Evolutionary conservation across 2,329 filamentous ascomycete genomes (phyloP), one percentile per base, ranked within the genome.

Genomic region (Emericellopsis cladophorae): DNA sequence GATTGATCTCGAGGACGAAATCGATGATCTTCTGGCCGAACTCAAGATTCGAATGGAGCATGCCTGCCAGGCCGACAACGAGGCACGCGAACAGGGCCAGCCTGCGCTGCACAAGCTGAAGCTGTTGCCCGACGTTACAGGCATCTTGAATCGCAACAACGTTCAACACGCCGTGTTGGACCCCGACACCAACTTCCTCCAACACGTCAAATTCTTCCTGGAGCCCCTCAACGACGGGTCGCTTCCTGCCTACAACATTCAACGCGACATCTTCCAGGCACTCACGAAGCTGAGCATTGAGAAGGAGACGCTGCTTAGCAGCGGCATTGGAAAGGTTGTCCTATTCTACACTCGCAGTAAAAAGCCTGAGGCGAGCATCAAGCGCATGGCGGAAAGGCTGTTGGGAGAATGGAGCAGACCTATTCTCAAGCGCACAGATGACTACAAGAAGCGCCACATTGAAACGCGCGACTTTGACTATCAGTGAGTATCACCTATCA

Each of bases 261-360:
- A 98, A 65, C 86, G 89, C 46, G 89, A 96, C 57, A 76, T 98
- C 35, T 92, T 98, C 58, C 76, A 76, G 22, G 83, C 86, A 21
- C 70, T 98, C 31, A 75, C 74, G 15, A 81, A 79, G 52, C 72
- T 96, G 5, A 88, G 87, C 6, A 87, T 96, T 49, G 84, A 88
- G 56, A 95, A 95, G 57, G 92, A 96, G 52, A 76, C 83, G 2
- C 72, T 98, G 12, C 73, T 93, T 18, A 89, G 88, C 48, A 94
- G 86, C 51, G 89, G 90, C 16, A 92, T 98, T 48, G 92, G 92
- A 55, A 95, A 95, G 60, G 87, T 98, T 37, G 83, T 95, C 40
- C 76, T 94, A 46, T 98, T 95, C 66, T 98, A 98, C 65, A 95
- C 89, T 39, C 89, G 89, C 63, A 94, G 85, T 68, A 93, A 89